Base-by-base conservation (phyloP, 2,329 filamentous ascomycete genomes). In the Scopulariopsis brevicaulis region DNA sequence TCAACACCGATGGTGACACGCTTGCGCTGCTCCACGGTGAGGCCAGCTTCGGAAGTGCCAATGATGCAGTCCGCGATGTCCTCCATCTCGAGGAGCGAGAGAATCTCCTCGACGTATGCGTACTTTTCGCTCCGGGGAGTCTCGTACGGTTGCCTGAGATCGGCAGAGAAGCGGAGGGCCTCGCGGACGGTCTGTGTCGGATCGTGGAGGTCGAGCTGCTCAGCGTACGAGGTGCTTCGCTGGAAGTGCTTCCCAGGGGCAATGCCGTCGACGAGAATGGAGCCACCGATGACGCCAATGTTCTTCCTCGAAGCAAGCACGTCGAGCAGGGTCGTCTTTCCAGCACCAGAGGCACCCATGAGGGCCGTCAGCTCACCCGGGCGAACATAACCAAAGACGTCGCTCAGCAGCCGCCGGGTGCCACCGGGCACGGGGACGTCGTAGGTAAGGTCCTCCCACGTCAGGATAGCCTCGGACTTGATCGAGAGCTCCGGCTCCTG, bases 1-100 rank as follows among this genome's bases (percentile, higher is more conserved):
- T 96, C 91, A 11, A 96, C 90, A 64, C 89, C 91, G 60, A 96
- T 96, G 0, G 91, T 96, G n/a, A 96, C 82, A 65, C 90, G 87
- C 71, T 85, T 85, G 55, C 80, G 76, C 69, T 84, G 80, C 65
- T 84, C 82, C 14, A 83, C 80, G 4, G 85, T 87, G 25, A 88
- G 74, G 61, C 88, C 90, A 66, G 88, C 86, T 65, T 92, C 80
- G 3, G 79, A 74, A 2, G 71, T 73, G 34, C 81, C 80, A 55
- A 84, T 82, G 35, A 83, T 78, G 58, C 77, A 79, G 65, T 84
- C 81, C 1, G 81, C 80, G 46, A 82, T 80, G 8, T 72, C 63
- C 65, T 83, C 80, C 74, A 84, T 82, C 64, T 83, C 80, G 4
- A 84, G 66, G 5, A 84, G 70, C 1, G 77, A 72, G 52, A 85